phyloP scores from a whole-genome alignment of 305 asterid genomes.

The Nicotiana rustica region DNA sequence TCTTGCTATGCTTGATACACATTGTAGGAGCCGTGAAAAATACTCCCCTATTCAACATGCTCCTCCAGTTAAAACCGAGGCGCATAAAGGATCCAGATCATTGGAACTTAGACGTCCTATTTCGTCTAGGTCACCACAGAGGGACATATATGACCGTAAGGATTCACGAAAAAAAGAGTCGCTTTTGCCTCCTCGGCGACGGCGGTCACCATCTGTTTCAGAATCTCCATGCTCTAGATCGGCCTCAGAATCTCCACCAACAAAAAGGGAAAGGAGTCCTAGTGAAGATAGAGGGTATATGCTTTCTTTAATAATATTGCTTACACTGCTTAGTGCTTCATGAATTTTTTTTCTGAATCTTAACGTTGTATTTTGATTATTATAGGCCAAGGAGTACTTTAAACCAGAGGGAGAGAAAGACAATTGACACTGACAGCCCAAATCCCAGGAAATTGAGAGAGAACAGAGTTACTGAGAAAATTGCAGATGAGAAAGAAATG shows the following conservation, averaged over 20 bases:
- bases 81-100: constrained; percentile 45
- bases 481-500: constrained; percentile 50
- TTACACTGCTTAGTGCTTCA: background rate
- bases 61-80: constrained; percentile 49
- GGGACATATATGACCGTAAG: constrained; percentile 56
- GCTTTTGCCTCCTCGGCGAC: constrained; percentile 48
- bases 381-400: constrained; percentile 58
- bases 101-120: constrained; percentile 52
- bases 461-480: constrained; percentile 50
- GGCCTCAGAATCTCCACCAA: constrained; percentile 39
- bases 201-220: constrained; percentile 32
- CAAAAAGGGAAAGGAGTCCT: constrained; percentile 36
- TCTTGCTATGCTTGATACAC: constrained; percentile 35
- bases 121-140: constrained; percentile 67
- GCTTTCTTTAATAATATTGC: background rate
- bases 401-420: constrained; percentile 47
- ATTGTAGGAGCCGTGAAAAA: constrained; percentile 55
- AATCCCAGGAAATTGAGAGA: constrained; percentile 51
- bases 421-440: constrained; percentile 48
- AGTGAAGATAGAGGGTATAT: constrained; percentile 41
- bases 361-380: constrained; percentile 28
- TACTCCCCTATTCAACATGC: constrained; percentile 60
- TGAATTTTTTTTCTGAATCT: background rate
- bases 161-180: constrained; percentile 51
- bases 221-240: constrained; percentile 39